Evolutionary conservation across 306 rosid genomes (phyloP).

Genomic region (Delonix regia): DNA sequence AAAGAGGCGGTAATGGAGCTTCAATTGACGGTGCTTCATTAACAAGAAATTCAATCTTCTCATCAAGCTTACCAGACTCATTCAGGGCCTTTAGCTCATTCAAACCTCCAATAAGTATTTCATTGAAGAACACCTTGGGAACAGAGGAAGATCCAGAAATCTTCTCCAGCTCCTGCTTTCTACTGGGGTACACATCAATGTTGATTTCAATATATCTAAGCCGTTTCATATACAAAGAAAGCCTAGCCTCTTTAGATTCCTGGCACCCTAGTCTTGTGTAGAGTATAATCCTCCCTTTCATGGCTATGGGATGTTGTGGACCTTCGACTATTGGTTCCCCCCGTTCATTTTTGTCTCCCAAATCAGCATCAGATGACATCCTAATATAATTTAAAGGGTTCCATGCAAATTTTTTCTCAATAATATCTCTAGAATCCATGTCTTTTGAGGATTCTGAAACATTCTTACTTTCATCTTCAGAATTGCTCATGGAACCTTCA

Average conservation of each 20-base stretch:
- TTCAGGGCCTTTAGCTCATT: conserved; percentile 54
- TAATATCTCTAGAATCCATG: conserved; percentile 39
- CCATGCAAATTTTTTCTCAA: conserved; percentile 56
- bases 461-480: conserved; percentile 36
- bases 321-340: conserved; percentile 43
- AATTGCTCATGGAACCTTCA: conserved; percentile 28
- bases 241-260: conserved; percentile 67
- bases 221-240: conserved; percentile 58
- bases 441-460: conserved; percentile 45
- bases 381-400: conserved; percentile 62
- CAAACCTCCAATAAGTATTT: conserved; percentile 69
- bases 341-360: conserved; percentile 38
- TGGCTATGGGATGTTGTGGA: conserved; percentile 41
- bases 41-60: conserved; percentile 73
- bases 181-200: conserved; percentile 67
- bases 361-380: conserved; percentile 45
- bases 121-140: conserved; percentile 78
- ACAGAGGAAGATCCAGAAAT: conserved; percentile 64
- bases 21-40: conserved; percentile 59
- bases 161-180: conserved; percentile 73
- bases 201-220: conserved; percentile 78
- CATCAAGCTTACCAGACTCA: conserved; percentile 66
- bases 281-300: conserved; percentile 71
- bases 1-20: conserved; percentile 83
- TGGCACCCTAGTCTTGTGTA: conserved; percentile 76